Conservation (phyloP, 805 yeast species). For the Zygosaccharomyces rouxii region DNA sequence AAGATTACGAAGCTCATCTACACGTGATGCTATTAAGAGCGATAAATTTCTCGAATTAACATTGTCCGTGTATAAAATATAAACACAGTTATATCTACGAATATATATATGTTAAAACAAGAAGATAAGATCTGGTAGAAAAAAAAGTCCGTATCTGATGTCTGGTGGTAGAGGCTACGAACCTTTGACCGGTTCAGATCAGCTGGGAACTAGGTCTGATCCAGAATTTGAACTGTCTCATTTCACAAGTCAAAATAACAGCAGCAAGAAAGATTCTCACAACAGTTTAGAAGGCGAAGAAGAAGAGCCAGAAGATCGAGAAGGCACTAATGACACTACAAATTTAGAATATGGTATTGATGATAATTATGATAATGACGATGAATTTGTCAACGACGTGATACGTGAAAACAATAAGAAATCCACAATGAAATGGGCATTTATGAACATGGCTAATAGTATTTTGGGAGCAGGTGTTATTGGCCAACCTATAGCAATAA, state of each 20-base stretch:
- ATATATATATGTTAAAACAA: background rate
- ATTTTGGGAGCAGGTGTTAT: constrained; percentile 95
- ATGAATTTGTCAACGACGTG: constrained; percentile 9
- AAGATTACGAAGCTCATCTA: background rate
- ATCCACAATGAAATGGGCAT: constrained; percentile 75
- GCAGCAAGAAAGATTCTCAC: background rate
- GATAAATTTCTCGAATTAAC: background rate
- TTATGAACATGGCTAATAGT: constrained; percentile 95
- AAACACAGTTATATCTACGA: background rate
- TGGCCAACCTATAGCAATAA: constrained; percentile 87
- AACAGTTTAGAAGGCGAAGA: background rate
- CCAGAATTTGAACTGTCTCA: constrained; percentile 13
- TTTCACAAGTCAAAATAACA: constrained; percentile 6
- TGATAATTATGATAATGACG: background rate
- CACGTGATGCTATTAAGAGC: background rate
- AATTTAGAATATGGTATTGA: background rate
- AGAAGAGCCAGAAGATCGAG: background rate
- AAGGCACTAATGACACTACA: background rate
- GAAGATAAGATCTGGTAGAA: background rate
- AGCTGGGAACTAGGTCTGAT: background rate
- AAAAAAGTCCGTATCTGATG: background rate
- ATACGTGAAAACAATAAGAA: constrained; percentile 34
- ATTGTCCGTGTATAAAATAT: background rate
- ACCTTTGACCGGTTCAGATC: background rate
- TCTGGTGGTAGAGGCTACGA: background rate